phyloP scores from a whole-genome alignment of 108 stramenopile species.

The Thalassiosira profunda region DNA sequence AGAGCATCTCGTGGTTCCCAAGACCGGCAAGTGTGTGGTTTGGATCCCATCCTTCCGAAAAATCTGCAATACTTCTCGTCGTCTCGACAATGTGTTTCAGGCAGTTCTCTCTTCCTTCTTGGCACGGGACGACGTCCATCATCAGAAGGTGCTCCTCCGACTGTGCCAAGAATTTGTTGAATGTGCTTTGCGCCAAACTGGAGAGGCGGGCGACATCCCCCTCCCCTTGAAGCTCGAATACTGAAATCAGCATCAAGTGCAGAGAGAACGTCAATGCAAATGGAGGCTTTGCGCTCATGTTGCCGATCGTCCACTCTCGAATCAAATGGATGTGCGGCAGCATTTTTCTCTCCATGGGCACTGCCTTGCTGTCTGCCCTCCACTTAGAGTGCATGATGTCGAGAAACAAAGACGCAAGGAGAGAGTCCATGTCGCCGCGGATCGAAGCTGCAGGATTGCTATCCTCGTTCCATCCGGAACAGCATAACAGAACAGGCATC shows the following conservation, averaged over 20 bases:
- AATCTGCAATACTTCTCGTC: neutral
- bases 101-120: neutral
- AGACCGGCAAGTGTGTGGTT: no score
- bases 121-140: neutral
- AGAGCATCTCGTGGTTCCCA: no score
- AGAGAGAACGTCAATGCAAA: neutral
- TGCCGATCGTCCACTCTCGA: neutral
- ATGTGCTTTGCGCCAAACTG: neutral
- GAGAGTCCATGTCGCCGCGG: constrained; percentile 1
- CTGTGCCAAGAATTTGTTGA: constrained; percentile 4
- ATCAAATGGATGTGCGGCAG: neutral
- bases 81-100: neutral
- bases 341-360: neutral
- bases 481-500: neutral
- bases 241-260: constrained; percentile 1
- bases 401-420: neutral
- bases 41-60: neutral
- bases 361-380: neutral
- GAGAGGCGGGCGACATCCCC: neutral
- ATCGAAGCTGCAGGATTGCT: neutral
- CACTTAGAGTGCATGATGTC: neutral
- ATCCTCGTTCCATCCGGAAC: neutral
- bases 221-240: constrained; percentile 8
- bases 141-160: neutral
- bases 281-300: constrained; percentile 4